A percentile compares a stretch with the other conserved stretches of the same genome.
Conservation (phyloP, 352 stramenopile genomes). For the Phytophthora fragariae region DNA sequence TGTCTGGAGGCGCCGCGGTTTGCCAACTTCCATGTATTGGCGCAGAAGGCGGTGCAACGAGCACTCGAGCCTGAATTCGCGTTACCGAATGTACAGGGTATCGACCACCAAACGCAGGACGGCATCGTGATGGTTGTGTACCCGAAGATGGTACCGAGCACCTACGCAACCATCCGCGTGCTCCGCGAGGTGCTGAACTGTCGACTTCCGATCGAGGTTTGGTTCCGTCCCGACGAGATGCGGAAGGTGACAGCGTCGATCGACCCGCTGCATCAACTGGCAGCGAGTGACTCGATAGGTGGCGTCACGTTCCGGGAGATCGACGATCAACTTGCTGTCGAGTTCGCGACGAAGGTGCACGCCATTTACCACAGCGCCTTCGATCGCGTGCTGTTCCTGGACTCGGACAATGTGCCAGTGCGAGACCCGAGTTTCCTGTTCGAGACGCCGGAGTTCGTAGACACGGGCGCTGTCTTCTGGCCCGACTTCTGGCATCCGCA, state of each 20-base stretch:
- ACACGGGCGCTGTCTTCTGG: conserved; percentile 61
- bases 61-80: conserved; percentile 10
- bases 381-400: conserved; percentile 54
- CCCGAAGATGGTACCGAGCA: conserved; percentile 48
- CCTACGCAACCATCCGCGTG: conserved; percentile 44
- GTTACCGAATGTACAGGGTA: conserved; percentile 4
- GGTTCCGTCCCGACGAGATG: conserved; percentile 52
- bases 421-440: conserved; percentile 26
- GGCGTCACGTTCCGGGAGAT: conserved; percentile 39
- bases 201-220: conserved; percentile 59
- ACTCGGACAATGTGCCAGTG: conserved; percentile 49
- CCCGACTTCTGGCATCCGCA: conserved; percentile 35
- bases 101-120: conserved; percentile 1
- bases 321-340: conserved; percentile 28
- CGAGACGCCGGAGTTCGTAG: conserved; percentile 13
- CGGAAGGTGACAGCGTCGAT: conserved; percentile 24
- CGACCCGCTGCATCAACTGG: conserved; percentile 33
- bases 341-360: conserved; percentile 59
- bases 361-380: conserved; percentile 39
- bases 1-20: conserved; percentile 53
- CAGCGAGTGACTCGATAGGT: conserved; percentile 25
- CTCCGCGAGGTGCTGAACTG: conserved; percentile 45
- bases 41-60: conserved; percentile 17
- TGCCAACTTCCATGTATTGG: conserved; percentile 37
- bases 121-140: conserved; percentile 66